A percentile compares a stretch with the other conserved stretches of the same genome.
phyloP scores from a whole-genome alignment of 352 stramenopile genomes.

The Globisporangium emineosum region DNA sequence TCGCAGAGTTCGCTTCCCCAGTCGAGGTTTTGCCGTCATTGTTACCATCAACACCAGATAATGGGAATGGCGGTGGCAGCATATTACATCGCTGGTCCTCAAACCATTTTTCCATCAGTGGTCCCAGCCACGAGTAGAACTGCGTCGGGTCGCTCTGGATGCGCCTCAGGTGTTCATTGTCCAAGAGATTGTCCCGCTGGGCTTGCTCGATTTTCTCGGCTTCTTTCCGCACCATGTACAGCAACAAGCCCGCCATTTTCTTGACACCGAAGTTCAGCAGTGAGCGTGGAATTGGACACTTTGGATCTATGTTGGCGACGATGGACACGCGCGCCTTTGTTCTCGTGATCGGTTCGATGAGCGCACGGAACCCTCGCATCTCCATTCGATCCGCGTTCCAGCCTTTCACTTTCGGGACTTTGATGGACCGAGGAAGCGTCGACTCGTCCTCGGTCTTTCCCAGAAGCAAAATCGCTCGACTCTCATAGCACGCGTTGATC shows the following conservation, averaged over 20 bases:
- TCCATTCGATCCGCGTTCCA: slow-evolving; percentile 77
- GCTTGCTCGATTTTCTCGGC: slow-evolving; percentile 76
- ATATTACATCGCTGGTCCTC: slow-evolving; percentile 33
- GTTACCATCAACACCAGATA: slow-evolving; percentile 8
- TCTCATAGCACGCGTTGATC: slow-evolving; percentile 82
- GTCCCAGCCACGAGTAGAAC: slow-evolving; percentile 73
- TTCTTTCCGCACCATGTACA: slow-evolving; percentile 75
- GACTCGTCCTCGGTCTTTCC: slow-evolving; percentile 51
- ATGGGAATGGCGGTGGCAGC: slow-evolving; percentile 30
- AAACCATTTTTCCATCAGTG: slow-evolving; percentile 70
- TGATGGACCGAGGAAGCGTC: slow-evolving; percentile 25
- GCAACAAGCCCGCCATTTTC: slow-evolving; percentile 73
- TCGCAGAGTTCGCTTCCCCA: neutral
- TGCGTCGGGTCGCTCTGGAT: slow-evolving; percentile 66
- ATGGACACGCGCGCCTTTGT: slow-evolving; percentile 70
- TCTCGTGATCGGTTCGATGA: slow-evolving; percentile 73
- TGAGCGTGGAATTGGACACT: slow-evolving; percentile 63
- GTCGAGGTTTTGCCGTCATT: neutral
- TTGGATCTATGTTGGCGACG: slow-evolving; percentile 76
- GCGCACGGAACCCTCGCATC: slow-evolving; percentile 64
- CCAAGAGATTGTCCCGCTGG: slow-evolving; percentile 31
- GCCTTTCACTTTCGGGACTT: slow-evolving; percentile 50
- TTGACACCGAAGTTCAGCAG: slow-evolving; percentile 84
- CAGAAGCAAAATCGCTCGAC: slow-evolving; percentile 60
- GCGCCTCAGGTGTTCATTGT: slow-evolving; percentile 56